A percentile compares a stretch with the other conserved stretches of the same genome.
Conservation (phyloP, 371 early-diverging fungal species). For the Rhizopus stolonifer region DNA sequence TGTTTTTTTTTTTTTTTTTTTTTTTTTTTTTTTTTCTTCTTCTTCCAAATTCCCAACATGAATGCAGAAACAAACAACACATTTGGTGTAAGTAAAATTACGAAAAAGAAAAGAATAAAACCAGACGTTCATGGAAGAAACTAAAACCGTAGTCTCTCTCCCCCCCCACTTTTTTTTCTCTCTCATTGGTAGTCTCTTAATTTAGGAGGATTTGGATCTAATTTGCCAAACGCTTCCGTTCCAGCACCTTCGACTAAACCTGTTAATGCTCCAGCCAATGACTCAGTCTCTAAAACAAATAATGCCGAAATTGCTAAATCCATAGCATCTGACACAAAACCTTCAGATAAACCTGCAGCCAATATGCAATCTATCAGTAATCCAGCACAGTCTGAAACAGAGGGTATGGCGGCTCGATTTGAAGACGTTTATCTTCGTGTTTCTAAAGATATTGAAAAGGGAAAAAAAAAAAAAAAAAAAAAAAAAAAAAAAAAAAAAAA, state of each 20-base stretch:
- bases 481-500: background rate
- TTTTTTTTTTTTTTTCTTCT: conserved; percentile 17
- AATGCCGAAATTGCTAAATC: background rate
- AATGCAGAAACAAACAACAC: background rate
- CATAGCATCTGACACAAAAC: background rate
- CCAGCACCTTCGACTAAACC: background rate
- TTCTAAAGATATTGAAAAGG: background rate
- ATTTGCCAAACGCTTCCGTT: background rate
- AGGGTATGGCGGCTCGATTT: conserved; percentile 2
- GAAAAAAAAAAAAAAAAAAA: background rate
- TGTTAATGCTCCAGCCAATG: background rate
- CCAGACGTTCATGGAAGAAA: no score
- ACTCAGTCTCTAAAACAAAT: background rate
- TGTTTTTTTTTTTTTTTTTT: conserved; percentile 6
- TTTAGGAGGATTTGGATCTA: conserved; percentile 20
- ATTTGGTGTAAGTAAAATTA: conserved; percentile 1
- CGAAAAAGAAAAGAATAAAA: no score
- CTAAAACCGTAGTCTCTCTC: no score
- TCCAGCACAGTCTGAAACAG: background rate
- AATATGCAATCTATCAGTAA: background rate
- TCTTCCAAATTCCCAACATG: background rate
- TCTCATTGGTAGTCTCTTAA: conserved; percentile 31
- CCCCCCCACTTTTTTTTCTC: background rate
- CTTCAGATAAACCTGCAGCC: background rate
- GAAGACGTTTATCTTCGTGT: background rate